phyloP scores from a whole-genome alignment of 164 flowering plant genomes.

The Magnolia sinica region DNA sequence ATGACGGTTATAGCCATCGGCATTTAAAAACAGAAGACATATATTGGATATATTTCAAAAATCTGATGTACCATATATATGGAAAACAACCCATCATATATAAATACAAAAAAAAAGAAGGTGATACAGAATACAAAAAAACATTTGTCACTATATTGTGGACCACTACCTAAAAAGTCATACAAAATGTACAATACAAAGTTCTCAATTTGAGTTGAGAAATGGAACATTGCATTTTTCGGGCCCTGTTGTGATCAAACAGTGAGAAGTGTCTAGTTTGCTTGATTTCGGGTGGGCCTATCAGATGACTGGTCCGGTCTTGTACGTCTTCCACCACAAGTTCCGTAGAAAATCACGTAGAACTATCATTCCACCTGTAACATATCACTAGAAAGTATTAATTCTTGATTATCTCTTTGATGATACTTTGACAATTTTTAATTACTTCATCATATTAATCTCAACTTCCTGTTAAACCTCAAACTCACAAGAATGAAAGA shows the following conservation, averaged over 20 bases:
- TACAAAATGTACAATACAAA: neutral
- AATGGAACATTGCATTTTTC: neutral
- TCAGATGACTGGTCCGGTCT: neutral
- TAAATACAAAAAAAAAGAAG: too few relatives aligned
- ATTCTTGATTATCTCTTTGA: too few relatives aligned
- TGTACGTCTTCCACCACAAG: neutral
- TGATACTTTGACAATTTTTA: neutral
- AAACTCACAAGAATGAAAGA: neutral
- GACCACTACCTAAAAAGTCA: neutral
- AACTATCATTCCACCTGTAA: too few relatives aligned
- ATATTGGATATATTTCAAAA: too few relatives aligned
- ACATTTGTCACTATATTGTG: neutral
- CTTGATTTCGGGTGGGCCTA: neutral
- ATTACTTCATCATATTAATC: neutral
- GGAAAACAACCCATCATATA: too few relatives aligned
- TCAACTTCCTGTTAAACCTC: neutral
- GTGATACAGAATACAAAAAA: too few relatives aligned
- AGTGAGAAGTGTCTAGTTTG: neutral
- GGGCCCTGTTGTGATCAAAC: too few relatives aligned
- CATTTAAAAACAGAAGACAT: too few relatives aligned
- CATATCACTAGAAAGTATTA: too few relatives aligned
- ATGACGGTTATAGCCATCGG: too few relatives aligned
- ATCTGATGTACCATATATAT: too few relatives aligned
- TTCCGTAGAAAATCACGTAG: neutral
- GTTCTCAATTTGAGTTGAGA: neutral